Percentiles rank a stretch among this genome's conserved stretches.
Conservation (phyloP, 306 rosid species). For the Trifolium dubium region DNA sequence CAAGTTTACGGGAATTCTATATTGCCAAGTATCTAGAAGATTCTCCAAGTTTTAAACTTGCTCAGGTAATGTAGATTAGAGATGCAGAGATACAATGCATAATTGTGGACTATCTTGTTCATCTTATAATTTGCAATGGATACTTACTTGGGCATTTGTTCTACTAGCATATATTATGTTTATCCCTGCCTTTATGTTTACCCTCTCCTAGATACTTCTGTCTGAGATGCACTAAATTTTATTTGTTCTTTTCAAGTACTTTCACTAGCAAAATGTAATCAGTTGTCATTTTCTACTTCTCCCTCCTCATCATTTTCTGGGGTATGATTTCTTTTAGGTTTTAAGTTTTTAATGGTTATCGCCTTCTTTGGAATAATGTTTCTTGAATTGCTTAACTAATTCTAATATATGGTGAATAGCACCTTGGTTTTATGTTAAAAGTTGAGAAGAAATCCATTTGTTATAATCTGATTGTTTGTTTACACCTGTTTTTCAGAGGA, state of each 20-base stretch:
- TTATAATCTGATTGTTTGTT: slow-evolving; percentile 21
- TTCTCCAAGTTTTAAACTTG: slow-evolving; percentile 93
- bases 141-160: slow-evolving; percentile 7
- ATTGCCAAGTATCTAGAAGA: slow-evolving; percentile 80
- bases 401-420: slow-evolving; percentile 11
- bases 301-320: neutral
- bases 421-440: slow-evolving; percentile 37
- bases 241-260: neutral
- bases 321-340: slow-evolving; percentile 11
- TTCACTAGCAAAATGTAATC: neutral
- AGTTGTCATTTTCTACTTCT: neutral
- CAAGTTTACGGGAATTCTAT: slow-evolving; percentile 85
- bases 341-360: slow-evolving; percentile 1
- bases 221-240: neutral
- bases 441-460: slow-evolving; percentile 28
- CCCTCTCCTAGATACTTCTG: slow-evolving; percentile 1
- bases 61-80: slow-evolving; percentile 67
- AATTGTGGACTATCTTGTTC: slow-evolving; percentile 32
- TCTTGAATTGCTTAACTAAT: slow-evolving; percentile 23
- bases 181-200: too few species aligned
- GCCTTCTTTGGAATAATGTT: slow-evolving; percentile 19
- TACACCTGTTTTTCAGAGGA: slow-evolving; percentile 63
- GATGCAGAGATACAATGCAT: slow-evolving; percentile 25
- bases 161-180: slow-evolving; percentile 17
- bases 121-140: slow-evolving; percentile 18